phyloP scores from a whole-genome alignment of 2,329 filamentous ascomycete genomes.

The Akanthomyces uredinophilus region DNA sequence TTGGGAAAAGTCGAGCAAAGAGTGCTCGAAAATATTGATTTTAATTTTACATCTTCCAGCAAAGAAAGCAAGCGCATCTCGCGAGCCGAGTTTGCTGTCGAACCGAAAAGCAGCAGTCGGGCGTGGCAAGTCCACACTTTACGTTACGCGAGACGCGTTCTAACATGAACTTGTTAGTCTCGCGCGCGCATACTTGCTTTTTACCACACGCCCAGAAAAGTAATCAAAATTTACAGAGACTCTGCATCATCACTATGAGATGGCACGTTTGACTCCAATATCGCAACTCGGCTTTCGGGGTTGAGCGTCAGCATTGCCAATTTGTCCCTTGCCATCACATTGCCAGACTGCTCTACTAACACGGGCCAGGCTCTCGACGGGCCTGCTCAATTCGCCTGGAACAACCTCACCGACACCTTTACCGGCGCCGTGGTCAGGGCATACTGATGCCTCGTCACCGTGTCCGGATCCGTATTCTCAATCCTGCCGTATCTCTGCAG shows the following conservation, averaged over 20 bases:
- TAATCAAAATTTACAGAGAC: no score
- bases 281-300: no score
- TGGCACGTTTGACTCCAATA: no score
- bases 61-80: no score
- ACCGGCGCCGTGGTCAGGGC: not conserved
- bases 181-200: not conserved
- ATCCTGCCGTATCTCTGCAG: not conserved
- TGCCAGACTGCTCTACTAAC: not conserved
- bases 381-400: not conserved
- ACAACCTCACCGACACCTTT: not conserved
- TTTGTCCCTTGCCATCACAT: no score
- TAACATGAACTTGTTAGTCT: not conserved
- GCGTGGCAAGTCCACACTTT: not conserved
- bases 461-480: not conserved
- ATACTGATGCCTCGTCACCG: not conserved
- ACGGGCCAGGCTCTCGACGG: not conserved
- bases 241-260: no score
- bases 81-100: no score
- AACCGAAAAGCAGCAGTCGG: no score
- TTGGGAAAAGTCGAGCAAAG: no score
- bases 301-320: not conserved
- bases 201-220: not conserved
- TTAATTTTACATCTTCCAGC: no score
- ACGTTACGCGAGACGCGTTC: not conserved
- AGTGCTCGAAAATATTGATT: no score